Percentiles rank a stretch among this genome's conserved stretches.
Evolutionary conservation across 306 rosid genomes (phyloP).

Genomic region (Corylus heterophylla): DNA sequence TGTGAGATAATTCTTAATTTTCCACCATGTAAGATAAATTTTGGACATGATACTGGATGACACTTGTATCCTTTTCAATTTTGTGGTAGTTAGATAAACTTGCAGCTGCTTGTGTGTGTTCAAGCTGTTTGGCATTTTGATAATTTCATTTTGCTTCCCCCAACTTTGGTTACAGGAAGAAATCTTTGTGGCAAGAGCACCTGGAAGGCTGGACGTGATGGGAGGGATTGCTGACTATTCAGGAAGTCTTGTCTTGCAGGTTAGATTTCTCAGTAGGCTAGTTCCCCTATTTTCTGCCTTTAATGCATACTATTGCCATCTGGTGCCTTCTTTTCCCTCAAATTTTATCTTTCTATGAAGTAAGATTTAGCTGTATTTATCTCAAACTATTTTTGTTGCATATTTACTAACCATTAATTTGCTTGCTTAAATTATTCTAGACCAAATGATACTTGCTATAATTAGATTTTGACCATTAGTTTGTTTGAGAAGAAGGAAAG

Average conservation of each 20-base stretch:
- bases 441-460: not conserved
- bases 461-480: not conserved
- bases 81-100: conserved; percentile 11
- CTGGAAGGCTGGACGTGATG: conserved; percentile 97
- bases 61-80: not conserved
- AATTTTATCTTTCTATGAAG: not conserved
- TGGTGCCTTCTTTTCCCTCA: not conserved
- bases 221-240: conserved; percentile 99
- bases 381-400: not conserved
- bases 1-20: not conserved
- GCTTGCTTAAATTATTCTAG: not conserved
- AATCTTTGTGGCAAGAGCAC: conserved; percentile 90
- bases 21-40: not conserved
- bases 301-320: not conserved
- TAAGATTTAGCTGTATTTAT: not conserved
- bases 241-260: conserved; percentile 98
- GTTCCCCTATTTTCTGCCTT: conserved; percentile 20
- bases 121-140: not conserved
- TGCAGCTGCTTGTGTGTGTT: not conserved
- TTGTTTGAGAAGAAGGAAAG: not conserved
- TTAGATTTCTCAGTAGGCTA: conserved; percentile 30
- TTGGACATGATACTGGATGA: too few relatives aligned
- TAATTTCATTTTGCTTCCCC: not conserved
- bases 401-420: not conserved
- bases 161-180: conserved; percentile 57